Evolutionary conservation across 2,329 filamentous ascomycete genomes (phyloP), one percentile per base, ranked within the genome.

Genomic region (Aspergillus transmontanensis): DNA sequence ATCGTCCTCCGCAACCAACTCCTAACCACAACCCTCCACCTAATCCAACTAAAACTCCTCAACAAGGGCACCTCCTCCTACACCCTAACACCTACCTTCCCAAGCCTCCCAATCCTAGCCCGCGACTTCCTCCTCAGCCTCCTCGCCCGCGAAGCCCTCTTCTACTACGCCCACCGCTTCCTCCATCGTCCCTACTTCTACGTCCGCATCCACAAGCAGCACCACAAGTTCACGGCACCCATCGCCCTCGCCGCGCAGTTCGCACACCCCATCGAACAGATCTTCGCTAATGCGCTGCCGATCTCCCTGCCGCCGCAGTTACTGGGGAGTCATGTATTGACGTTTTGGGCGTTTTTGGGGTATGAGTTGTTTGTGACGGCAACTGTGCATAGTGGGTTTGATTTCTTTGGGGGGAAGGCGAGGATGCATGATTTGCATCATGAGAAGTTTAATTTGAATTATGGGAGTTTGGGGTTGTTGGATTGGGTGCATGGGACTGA

Each of bases 371-470:
- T 83, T 2, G 82, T 86, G 71, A 86, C 85, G 51, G 76, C 79
- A 4, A 83, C 81, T 0, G 85, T 86, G 59, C 85, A 87, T 71
- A 86, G 83, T 63, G 86, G 85, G 7, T 87, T 85, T 69, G 84
- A 87, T 58, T 86, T 86, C 66, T 79, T 85, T n/a, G 23, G 60
- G 3, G 64, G 65, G 10, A 69, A 70, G 61, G 84, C 84, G 0
- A 77, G 75, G 66, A 81, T 80, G 71, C 85, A 88, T 73, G 86
- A 88, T 73, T 71, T 81, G 34, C 86, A 88, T 67, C 85, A 87
- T 72, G 84, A 86, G 76, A 80, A 81, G 66, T 87, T 87, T 67
- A 80, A 81, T 61, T 74, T 86, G 16, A 81, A 86, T 65, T 87
- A 82, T 73, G 85, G 85, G 1, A 81, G 79, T 0, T 75, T 86